Conservation (phyloP, 129 eudicot genomes). For the Gnaphalium uliginosum region DNA sequence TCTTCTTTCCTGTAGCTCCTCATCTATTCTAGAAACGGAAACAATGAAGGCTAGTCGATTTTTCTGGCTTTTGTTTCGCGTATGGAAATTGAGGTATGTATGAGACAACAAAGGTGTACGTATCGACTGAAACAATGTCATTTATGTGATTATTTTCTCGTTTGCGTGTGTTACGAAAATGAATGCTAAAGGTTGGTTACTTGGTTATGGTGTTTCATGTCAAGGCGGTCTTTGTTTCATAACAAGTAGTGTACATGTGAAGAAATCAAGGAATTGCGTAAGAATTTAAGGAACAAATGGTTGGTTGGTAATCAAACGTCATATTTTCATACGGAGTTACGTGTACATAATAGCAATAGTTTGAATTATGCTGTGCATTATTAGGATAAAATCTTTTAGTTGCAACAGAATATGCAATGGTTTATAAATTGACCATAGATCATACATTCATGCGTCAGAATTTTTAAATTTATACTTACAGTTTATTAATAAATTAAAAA, state of each 20-base stretch:
- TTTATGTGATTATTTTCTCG: not conserved
- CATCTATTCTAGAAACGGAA: not conserved
- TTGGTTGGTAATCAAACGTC: too few relatives aligned
- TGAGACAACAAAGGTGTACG: not conserved
- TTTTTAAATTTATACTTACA: too few relatives aligned
- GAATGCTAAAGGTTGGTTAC: not conserved
- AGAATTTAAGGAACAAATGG: too few relatives aligned
- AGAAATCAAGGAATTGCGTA: too few relatives aligned
- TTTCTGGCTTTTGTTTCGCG: not conserved
- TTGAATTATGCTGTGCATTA: too few relatives aligned
- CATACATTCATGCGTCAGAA: too few relatives aligned
- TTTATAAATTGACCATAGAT: too few relatives aligned
- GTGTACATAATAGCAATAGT: too few relatives aligned
- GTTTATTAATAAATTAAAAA: too few relatives aligned
- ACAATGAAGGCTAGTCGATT: not conserved
- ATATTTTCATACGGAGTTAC: too few relatives aligned
- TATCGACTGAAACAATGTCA: not conserved
- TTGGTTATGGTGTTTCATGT: not conserved
- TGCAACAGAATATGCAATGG: too few relatives aligned
- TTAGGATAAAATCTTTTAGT: too few relatives aligned
- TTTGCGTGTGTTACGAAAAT: not conserved
- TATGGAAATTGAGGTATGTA: not conserved
- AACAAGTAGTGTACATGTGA: not conserved
- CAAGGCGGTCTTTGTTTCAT: not conserved
- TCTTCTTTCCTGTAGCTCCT: not conserved